A percentile compares a stretch with the other conserved stretches of the same genome.
These are phyloP conservation scores for Mycena olivaceomarginata DNA, from an alignment of 768 basidiomycete genomes.

Conservation along the genomic window DNA sequence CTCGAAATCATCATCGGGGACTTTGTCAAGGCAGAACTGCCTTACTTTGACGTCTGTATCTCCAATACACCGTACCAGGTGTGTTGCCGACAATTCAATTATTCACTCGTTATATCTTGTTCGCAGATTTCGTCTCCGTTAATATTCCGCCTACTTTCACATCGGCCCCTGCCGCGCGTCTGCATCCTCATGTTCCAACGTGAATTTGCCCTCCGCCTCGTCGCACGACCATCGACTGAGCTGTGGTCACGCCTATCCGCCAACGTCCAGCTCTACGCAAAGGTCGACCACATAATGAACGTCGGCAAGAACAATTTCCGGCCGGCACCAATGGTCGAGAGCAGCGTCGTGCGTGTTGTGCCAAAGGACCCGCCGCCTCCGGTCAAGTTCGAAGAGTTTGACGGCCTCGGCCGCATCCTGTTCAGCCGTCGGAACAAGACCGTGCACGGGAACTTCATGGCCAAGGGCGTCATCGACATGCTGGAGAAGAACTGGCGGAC, in stretches of 20 bases:
- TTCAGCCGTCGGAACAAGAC: constrained; percentile 95
- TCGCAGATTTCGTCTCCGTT: constrained; percentile 96
- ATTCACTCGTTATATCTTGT: neutral
- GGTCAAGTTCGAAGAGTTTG: constrained; percentile 97
- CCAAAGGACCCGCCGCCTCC: constrained; percentile 97
- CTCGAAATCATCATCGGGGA: constrained; percentile 97
- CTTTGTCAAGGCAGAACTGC: constrained; percentile 98
- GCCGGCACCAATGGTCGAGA: constrained; percentile 96
- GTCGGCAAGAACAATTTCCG: constrained; percentile 98
- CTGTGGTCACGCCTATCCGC: constrained; percentile 97
- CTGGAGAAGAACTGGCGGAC: constrained; percentile 95
- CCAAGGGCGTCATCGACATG: constrained; percentile 96
- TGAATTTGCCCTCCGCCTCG: constrained; percentile 95
- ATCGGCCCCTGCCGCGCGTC: constrained; percentile 94
- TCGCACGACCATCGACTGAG: constrained; percentile 87
- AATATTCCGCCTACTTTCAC: constrained; percentile 96
- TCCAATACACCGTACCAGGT: constrained; percentile 95
- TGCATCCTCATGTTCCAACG: constrained; percentile 99
- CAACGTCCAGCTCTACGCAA: constrained; percentile 98
- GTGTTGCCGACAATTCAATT: neutral
- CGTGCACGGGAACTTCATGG: constrained; percentile 91
- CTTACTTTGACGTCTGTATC: constrained; percentile 99
- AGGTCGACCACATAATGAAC: constrained; percentile 97
- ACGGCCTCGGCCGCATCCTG: constrained; percentile 93
- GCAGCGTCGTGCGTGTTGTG: constrained; percentile 91